Evolutionary conservation across 1,139 yeast species (phyloP).

Genomic region (Debaryomyces psychrophilus): DNA sequence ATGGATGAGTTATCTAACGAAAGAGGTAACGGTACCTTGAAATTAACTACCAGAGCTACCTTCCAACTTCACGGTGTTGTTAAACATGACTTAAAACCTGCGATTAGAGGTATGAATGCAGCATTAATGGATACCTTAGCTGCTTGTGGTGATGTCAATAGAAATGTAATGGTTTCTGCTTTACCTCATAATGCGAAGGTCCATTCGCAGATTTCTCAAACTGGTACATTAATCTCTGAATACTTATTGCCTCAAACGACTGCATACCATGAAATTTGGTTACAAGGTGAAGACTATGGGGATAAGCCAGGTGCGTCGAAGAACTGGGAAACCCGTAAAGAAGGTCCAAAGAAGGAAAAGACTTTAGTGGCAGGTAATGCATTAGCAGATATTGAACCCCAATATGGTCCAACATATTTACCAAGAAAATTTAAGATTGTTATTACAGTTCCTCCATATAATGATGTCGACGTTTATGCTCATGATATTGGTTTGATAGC

Average conservation of each 20-base stretch:
- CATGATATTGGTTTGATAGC: constrained; percentile 94
- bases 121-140: constrained; percentile 92
- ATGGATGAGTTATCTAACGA: constrained; percentile 81
- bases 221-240: constrained; percentile 73
- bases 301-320: constrained; percentile 70
- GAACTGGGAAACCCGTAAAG: constrained; percentile 73
- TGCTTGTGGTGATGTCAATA: constrained; percentile 98
- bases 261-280: constrained; percentile 97
- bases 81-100: constrained; percentile 85
- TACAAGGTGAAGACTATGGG: constrained; percentile 78
- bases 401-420: constrained; percentile 82
- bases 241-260: constrained; percentile 87
- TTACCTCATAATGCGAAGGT: constrained; percentile 82
- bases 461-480: constrained; percentile 96
- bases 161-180: constrained; percentile 93
- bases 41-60: constrained; percentile 95
- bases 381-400: constrained; percentile 81
- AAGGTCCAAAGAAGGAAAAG: constrained; percentile 79
- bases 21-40: constrained; percentile 91
- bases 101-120: constrained; percentile 91
- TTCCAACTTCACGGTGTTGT: constrained; percentile 96
- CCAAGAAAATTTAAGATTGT: constrained; percentile 97
- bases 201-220: constrained; percentile 70
- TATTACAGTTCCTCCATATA: constrained; percentile 93
- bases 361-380: constrained; percentile 88